phyloP scores from a whole-genome alignment of 2,329 filamentous ascomycete species.

The Beauveria sp. region DNA sequence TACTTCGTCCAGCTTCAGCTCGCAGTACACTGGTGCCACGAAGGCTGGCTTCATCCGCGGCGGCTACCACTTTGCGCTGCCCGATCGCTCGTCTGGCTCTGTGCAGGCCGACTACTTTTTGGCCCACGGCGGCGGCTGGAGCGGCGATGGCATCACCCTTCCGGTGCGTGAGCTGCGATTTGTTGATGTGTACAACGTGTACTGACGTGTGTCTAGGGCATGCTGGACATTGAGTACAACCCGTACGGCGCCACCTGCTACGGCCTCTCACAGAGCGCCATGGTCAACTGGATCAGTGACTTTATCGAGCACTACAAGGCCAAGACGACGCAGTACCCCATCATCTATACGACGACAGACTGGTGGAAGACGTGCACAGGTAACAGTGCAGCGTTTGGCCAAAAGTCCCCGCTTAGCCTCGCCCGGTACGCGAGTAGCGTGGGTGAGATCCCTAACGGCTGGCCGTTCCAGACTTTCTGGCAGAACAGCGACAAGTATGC shows the following conservation, averaged over 20 bases:
- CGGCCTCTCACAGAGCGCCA: constrained; percentile 35
- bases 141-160: constrained; percentile 43
- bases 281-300: constrained; percentile 45
- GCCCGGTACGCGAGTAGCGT: constrained; percentile 34
- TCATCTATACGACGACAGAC: constrained; percentile 44
- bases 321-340: constrained; percentile 38
- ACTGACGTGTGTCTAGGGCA: constrained; percentile 26
- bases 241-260: constrained; percentile 34
- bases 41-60: constrained; percentile 45
- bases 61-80: constrained; percentile 49
- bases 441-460: constrained; percentile 42
- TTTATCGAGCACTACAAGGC: constrained; percentile 44
- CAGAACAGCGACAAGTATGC: constrained; percentile 16
- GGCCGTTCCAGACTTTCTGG: constrained; percentile 46
- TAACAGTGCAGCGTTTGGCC: constrained; percentile 36
- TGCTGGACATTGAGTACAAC: constrained; percentile 47
- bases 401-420: constrained; percentile 40
- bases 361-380: constrained; percentile 50
- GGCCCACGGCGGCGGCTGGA: constrained; percentile 46
- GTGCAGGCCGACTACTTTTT: constrained; percentile 46
- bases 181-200: neutral
- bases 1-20: constrained; percentile 36
- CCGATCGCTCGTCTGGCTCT: constrained; percentile 33
- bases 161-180: constrained; percentile 21
- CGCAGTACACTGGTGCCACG: constrained; percentile 42